These are phyloP conservation scores for Trametes pubescens DNA, from an alignment of 1,284 basidiomycete genomes.

Conservation along the genomic window DNA sequence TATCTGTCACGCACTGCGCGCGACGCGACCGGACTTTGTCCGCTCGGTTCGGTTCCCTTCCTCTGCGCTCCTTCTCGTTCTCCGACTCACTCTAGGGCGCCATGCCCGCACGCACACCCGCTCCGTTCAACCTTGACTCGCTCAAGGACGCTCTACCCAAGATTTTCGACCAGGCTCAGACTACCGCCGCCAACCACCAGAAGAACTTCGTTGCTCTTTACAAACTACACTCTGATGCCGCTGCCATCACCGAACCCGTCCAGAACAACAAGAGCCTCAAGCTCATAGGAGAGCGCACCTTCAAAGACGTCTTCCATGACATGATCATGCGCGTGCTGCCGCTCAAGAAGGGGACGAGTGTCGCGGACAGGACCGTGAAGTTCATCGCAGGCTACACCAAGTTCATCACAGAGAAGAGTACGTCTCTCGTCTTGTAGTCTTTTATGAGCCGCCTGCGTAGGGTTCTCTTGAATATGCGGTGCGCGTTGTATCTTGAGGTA, in stretches of 20 bases:
- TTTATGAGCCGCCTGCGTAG: too few relatives aligned
- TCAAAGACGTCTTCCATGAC: slow-evolving; percentile 78
- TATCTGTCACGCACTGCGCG: slow-evolving; percentile 21
- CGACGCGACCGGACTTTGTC: slow-evolving; percentile 20
- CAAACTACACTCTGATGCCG: slow-evolving; percentile 81
- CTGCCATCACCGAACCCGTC: slow-evolving; percentile 61
- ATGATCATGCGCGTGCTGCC: slow-evolving; percentile 77
- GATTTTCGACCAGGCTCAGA: slow-evolving; percentile 87
- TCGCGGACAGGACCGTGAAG: slow-evolving; percentile 86
- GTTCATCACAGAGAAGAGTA: slow-evolving; percentile 83
- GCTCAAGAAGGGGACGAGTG: slow-evolving; percentile 85
- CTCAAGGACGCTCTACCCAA: slow-evolving; percentile 52
- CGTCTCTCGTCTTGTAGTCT: slow-evolving; percentile 32
- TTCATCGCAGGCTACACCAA: slow-evolving; percentile 88
- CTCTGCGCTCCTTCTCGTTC: neutral
- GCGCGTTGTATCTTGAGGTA: too few relatives aligned
- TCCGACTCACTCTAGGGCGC: slow-evolving; percentile 6
- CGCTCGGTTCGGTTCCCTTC: neutral
- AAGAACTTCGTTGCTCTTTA: slow-evolving; percentile 92
- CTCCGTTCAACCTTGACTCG: slow-evolving; percentile 45
- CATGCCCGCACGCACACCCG: slow-evolving; percentile 45
- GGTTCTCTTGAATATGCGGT: too few relatives aligned
- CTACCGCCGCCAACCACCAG: slow-evolving; percentile 84
- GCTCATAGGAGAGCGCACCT: slow-evolving; percentile 82
- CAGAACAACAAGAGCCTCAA: slow-evolving; percentile 61